phyloP scores from a whole-genome alignment of 2,329 filamentous ascomycete species.

The Ophiocordyceps sinensis region DNA sequence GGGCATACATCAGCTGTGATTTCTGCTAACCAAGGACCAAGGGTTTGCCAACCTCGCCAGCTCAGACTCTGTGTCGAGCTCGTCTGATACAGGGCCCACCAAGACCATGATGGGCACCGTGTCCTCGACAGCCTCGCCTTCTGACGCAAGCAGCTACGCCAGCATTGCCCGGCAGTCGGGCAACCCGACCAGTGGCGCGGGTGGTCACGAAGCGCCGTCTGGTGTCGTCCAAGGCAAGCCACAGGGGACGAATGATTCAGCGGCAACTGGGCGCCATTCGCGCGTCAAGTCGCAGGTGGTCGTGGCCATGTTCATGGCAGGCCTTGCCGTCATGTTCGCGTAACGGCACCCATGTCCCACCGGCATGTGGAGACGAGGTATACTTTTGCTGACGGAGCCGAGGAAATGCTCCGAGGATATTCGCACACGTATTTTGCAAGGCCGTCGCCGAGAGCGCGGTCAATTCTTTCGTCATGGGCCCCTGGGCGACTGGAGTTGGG shows the following conservation, averaged over 20 bases:
- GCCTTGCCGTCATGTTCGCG: no score
- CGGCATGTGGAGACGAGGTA: no score
- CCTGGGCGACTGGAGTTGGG: no score
- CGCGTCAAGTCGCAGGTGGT: no score
- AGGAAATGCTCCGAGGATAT: no score
- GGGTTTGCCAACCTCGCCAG: constrained; percentile 5
- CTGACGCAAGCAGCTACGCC: not conserved
- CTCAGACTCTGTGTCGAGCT: not conserved
- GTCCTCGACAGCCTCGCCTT: not conserved
- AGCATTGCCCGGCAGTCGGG: not conserved
- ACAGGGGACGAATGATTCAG: constrained; percentile 3
- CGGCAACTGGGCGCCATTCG: not conserved
- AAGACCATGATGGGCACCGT: not conserved
- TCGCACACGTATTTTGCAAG: no score
- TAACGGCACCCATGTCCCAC: no score
- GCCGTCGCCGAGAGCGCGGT: no score
- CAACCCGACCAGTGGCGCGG: constrained; percentile 5
- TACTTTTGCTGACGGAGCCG: no score
- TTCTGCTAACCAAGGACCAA: not conserved
- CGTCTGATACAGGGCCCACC: not conserved
- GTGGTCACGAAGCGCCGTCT: constrained; percentile 8
- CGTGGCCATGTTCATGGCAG: no score
- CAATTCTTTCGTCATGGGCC: no score
- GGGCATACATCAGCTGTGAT: no score
- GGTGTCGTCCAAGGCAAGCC: constrained; percentile 1